A percentile compares a stretch with the other conserved stretches of the same genome.
phyloP scores from a whole-genome alignment of 306 rosid species.

The apple (Malus domestica) region ASM211411v1 NC_041794.1:27906501-27907000 shows the following conservation, averaged over 20 bases:
- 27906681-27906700: not conserved
- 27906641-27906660: not conserved
- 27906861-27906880: not conserved
- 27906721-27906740: no score
- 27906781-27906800: no score
- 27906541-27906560: not conserved
- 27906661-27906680: not conserved
- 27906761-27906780: no score
- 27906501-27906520: constrained; percentile 3
- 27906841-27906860: not conserved
- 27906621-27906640: not conserved
- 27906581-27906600: not conserved
- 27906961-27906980: constrained; percentile 61
- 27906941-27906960: not conserved
- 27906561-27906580: not conserved
- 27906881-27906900: not conserved
- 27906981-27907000: constrained; percentile 71
- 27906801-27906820: no score
- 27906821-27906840: no score
- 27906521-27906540: not conserved
- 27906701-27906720: not conserved
- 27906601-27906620: not conserved
- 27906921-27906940: not conserved
- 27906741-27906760: no score
- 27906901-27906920: not conserved